Base-by-base conservation (phyloP, 2,329 filamentous ascomycete species). In the Pestalotiopsis sp. region DNA sequence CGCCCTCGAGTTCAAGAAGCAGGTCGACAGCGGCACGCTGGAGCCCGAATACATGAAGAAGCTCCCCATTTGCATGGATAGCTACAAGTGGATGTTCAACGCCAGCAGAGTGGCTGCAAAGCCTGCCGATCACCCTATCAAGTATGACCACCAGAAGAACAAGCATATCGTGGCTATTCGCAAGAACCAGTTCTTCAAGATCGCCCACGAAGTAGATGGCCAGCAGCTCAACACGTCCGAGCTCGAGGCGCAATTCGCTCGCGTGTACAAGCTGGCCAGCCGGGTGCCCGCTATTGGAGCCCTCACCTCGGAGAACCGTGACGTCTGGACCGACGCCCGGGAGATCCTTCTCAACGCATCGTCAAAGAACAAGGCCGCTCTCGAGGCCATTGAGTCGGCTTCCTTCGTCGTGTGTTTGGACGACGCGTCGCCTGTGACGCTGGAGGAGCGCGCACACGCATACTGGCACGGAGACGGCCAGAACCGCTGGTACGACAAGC, bases 21-120 rank as follows among this genome's bases (percentile, higher is more conserved):
- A 94, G 83, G 95, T 98, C 23, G 95, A 98, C 78, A 80, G 81
- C 58, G 91, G 91, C 73, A 91, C 90, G 7, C 86, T 99, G 66
- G 96, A 99, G 85, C 96, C 96, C 27, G 96, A 99, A 83, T 98
- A 98, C 84, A 97, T 99, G 94, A 97, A 97, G 86, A 95, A 94
- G 83, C 88, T 97, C 69, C 96, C 96, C 70, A 95, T 98, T 78
- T 96, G 95, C 82, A 99, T 99, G 96, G 94, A 94, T 86, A 96
- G 93, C 79, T 98, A 98, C 86, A 87, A 97, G 84, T 98, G 91
- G 89, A 99, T 99, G 96, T 99, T 99, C 89, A 98, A 99, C 83
- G 90, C 89, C 82, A 93, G 90, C 81, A 92, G 96, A 74, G 91
- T 98, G 56, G 92, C 95, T 38, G 92, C 92, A 66, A 92, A 91